These are phyloP conservation scores for Oryza rufipogon DNA, from an alignment of 176 grass and related monocot species.

Conservation along the genomic window DNA sequence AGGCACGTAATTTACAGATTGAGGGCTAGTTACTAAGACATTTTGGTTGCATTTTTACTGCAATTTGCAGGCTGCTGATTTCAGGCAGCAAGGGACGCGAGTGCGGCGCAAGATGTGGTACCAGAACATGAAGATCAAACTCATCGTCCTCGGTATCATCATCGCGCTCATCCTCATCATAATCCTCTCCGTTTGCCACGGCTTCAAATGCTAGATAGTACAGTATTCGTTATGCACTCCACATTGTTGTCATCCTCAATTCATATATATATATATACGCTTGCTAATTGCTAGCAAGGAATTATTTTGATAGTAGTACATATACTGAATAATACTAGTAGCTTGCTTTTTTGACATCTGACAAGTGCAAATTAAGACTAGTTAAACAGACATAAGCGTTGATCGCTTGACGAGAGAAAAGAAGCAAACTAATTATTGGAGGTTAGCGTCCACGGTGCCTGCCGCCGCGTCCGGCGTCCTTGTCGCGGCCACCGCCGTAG, in stretches of 20 bases:
- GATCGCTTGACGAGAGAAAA: too few relatives aligned
- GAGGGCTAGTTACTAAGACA: neutral
- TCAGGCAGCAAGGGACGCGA: slow-evolving; percentile 55
- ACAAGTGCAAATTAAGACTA: too few relatives aligned
- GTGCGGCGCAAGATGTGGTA: slow-evolving; percentile 83
- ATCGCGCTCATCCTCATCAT: slow-evolving; percentile 79
- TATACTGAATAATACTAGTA: too few relatives aligned
- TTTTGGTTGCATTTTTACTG: neutral
- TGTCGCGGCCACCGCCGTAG: too few relatives aligned
- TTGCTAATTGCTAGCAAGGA: too few relatives aligned
- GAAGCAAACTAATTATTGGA: too few relatives aligned
- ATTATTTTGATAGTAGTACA: too few relatives aligned
- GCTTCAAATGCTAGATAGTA: slow-evolving; percentile 26
- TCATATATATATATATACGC: too few relatives aligned
- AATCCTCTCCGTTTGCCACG: slow-evolving; percentile 69
- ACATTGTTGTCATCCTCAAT: neutral
- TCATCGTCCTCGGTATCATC: slow-evolving; percentile 65
- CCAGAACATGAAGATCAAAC: slow-evolving; percentile 93
- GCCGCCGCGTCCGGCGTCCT: too few relatives aligned
- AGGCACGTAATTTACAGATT: neutral
- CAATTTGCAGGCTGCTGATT: slow-evolving; percentile 58
- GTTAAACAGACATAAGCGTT: too few relatives aligned
- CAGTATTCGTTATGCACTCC: neutral
- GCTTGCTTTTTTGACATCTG: too few relatives aligned
- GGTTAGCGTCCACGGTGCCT: too few relatives aligned